phyloP scores from a whole-genome alignment of 2,329 filamentous ascomycete genomes.

The Diaporthe sp. region DNA sequence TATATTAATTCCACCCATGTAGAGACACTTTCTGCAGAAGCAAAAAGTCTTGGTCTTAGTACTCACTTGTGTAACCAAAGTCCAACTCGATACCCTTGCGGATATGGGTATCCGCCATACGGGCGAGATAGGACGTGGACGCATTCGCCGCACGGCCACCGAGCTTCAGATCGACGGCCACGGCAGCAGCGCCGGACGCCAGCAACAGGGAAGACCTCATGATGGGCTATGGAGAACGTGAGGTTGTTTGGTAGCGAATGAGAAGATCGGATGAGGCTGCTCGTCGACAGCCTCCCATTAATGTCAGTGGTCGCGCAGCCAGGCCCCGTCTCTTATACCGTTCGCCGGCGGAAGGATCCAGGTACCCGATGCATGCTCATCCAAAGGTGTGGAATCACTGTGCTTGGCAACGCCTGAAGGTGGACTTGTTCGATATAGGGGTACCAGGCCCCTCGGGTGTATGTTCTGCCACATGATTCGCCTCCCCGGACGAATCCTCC shows the following conservation, averaged over 20 bases:
- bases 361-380: constrained; percentile 20
- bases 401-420: constrained; percentile 19
- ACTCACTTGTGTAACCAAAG: constrained; percentile 49
- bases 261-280: constrained; percentile 27
- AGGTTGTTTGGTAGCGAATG: constrained; percentile 27
- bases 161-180: constrained; percentile 79
- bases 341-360: background rate
- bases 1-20: background rate
- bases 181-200: constrained; percentile 66
- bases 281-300: background rate
- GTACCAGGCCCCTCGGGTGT: background rate
- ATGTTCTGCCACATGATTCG: constrained; percentile 11
- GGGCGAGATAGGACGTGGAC: constrained; percentile 62
- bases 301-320: background rate
- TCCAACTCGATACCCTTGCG: constrained; percentile 48
- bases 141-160: constrained; percentile 81
- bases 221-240: constrained; percentile 16
- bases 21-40: background rate
- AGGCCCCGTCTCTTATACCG: constrained; percentile 25
- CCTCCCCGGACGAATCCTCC: constrained; percentile 17
- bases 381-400: constrained; percentile 20
- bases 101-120: constrained; percentile 55
- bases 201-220: constrained; percentile 28
- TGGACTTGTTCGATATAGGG: constrained; percentile 28
- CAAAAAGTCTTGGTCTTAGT: background rate